A percentile compares a stretch with the other conserved stretches of the same genome.
phyloP scores from a whole-genome alignment of 371 early-diverging fungal species.

The Actinomortierella ambigua region DNA sequence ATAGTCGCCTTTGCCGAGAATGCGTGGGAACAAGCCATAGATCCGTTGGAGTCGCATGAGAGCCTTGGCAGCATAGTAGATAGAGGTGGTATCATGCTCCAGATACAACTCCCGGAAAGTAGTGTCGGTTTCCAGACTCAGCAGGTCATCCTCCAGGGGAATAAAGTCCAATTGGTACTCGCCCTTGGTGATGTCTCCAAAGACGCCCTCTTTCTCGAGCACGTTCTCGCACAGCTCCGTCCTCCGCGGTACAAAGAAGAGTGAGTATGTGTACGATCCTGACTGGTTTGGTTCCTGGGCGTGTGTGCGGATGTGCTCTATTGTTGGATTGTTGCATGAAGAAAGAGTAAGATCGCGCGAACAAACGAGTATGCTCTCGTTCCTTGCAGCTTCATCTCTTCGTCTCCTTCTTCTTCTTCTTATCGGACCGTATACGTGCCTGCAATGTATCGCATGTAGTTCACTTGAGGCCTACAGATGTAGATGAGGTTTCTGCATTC shows the following conservation, averaged over 20 bases:
- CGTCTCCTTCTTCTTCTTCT: too few species aligned
- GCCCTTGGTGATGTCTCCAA: slow-evolving; percentile 83
- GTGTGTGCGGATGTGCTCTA: slow-evolving; percentile 46
- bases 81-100: slow-evolving; percentile 76
- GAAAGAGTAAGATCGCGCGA: neutral
- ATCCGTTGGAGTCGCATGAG: slow-evolving; percentile 87
- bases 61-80: slow-evolving; percentile 82
- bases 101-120: slow-evolving; percentile 84
- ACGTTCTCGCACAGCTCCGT: slow-evolving; percentile 88
- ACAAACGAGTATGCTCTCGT: neutral
- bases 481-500: slow-evolving; percentile 81
- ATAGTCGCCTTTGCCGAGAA: slow-evolving; percentile 88
- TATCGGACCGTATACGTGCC: slow-evolving; percentile 50
- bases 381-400: neutral
- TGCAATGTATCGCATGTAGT: slow-evolving; percentile 83
- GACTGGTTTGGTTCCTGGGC: slow-evolving; percentile 20
- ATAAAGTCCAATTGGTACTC: slow-evolving; percentile 91
- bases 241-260: slow-evolving; percentile 91
- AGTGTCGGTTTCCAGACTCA: slow-evolving; percentile 86
- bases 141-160: slow-evolving; percentile 88
- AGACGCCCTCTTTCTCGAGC: slow-evolving; percentile 89
- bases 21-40: slow-evolving; percentile 87
- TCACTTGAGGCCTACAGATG: slow-evolving; percentile 78
- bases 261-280: slow-evolving; percentile 51
- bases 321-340: too few species aligned